phyloP scores from a whole-genome alignment of 2,329 filamentous ascomycete genomes.

The Chaetomium olivaceum region DNA sequence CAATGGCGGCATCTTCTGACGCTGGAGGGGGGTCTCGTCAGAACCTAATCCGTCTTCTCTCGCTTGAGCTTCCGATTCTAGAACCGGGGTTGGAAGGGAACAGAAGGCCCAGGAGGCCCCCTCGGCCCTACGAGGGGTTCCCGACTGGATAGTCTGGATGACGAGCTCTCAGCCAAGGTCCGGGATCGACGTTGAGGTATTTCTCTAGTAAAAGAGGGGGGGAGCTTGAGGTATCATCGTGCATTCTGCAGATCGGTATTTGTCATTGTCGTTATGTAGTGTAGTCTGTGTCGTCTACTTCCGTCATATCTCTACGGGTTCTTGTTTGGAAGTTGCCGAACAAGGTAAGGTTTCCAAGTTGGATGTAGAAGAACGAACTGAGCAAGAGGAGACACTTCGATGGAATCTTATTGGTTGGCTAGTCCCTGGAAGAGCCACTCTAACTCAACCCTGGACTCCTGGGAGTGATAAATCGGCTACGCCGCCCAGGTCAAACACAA shows the following conservation, averaged over 20 bases:
- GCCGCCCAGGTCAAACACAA: constrained; percentile 1
- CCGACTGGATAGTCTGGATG: neutral
- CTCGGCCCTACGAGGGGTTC: too few relatives aligned
- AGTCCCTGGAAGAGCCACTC: neutral
- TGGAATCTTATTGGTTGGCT: neutral
- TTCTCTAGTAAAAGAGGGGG: neutral
- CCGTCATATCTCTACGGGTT: neutral
- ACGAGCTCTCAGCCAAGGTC: neutral
- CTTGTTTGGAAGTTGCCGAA: neutral
- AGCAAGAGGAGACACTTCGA: neutral
- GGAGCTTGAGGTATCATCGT: neutral
- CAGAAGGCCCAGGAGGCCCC: neutral
- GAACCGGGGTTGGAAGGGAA: neutral
- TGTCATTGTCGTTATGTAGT: neutral
- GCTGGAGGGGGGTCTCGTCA: neutral
- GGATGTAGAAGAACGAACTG: neutral
- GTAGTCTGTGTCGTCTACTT: neutral
- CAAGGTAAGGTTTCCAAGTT: neutral
- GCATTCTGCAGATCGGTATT: neutral
- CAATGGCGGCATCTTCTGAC: neutral
- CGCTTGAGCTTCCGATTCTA: neutral
- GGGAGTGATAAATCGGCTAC: neutral
- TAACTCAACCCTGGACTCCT: constrained; percentile 1
- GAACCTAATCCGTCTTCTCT: constrained; percentile 10
- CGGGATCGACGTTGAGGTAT: neutral